phyloP scores from a whole-genome alignment of 352 stramenopile genomes.

The Pythium aphanidermatum region DNA sequence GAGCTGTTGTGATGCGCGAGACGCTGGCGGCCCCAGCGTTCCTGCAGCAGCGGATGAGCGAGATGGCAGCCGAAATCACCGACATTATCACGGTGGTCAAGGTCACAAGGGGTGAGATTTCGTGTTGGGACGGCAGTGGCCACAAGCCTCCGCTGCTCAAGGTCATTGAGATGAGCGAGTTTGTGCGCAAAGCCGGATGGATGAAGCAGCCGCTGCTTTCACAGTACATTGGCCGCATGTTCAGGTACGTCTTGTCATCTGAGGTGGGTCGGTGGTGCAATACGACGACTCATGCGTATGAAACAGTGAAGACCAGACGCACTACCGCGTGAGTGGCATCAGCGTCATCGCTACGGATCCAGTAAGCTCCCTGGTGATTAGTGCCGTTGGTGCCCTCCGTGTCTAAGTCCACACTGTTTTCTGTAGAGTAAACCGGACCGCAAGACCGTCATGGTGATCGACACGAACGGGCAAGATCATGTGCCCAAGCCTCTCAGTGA shows the following conservation, averaged over 20 bases:
- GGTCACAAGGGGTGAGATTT: slow-evolving; percentile 70
- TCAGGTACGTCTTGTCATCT: slow-evolving; percentile 34
- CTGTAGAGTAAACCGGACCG: slow-evolving; percentile 46
- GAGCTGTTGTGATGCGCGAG: slow-evolving; percentile 15
- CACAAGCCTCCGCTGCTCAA: slow-evolving; percentile 43
- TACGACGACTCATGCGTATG: background rate
- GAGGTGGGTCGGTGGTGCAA: background rate
- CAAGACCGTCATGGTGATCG: slow-evolving; percentile 47
- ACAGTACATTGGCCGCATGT: slow-evolving; percentile 65
- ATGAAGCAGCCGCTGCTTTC: slow-evolving; percentile 61
- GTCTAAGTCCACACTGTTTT: background rate
- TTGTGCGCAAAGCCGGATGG: slow-evolving; percentile 67
- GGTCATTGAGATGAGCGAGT: slow-evolving; percentile 64
- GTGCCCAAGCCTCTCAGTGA: slow-evolving; percentile 41
- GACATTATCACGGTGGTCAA: slow-evolving; percentile 73
- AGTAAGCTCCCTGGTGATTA: slow-evolving; percentile 22
- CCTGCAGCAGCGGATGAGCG: slow-evolving; percentile 41
- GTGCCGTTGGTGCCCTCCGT: no score
- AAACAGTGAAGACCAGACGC: slow-evolving; percentile 35
- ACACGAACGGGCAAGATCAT: slow-evolving; percentile 44
- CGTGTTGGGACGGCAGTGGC: slow-evolving; percentile 52
- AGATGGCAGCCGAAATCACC: slow-evolving; percentile 39
- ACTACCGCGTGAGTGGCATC: slow-evolving; percentile 44
- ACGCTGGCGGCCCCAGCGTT: slow-evolving; percentile 31
- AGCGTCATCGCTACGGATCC: slow-evolving; percentile 36